Percentiles rank a stretch among this genome's conserved stretches.
These are phyloP conservation scores for Hymenoscyphus fraxineus DNA, from an alignment of 2,329 filamentous ascomycete species.

Conservation along the genomic window DNA sequence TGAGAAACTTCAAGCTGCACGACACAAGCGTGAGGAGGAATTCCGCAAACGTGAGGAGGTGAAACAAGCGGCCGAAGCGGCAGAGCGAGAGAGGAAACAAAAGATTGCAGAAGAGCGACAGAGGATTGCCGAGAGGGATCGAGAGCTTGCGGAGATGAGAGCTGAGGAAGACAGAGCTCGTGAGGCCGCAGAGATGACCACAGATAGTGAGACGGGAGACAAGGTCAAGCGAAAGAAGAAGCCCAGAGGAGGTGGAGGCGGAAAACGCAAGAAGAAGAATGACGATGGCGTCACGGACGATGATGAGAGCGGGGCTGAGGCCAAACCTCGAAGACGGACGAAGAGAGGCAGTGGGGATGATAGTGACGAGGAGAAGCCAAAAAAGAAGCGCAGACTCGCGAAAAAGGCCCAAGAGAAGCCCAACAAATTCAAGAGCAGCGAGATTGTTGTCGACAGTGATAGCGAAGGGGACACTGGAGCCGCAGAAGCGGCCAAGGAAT, in stretches of 20 bases:
- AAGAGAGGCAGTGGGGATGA: constrained; percentile 28
- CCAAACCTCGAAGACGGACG: constrained; percentile 26
- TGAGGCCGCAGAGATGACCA: constrained; percentile 74
- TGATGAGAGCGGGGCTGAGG: constrained; percentile 32
- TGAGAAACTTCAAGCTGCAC: constrained; percentile 76
- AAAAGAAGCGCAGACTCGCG: constrained; percentile 35
- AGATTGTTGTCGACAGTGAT: constrained; percentile 36
- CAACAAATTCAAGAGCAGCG: constrained; percentile 35
- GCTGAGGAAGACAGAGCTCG: constrained; percentile 65
- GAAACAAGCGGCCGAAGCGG: constrained; percentile 62
- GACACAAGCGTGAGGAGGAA: constrained; percentile 76
- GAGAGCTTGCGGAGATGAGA: constrained; percentile 66
- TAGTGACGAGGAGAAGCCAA: constrained; percentile 36
- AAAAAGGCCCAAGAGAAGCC: constrained; percentile 32
- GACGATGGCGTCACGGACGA: constrained; percentile 34
- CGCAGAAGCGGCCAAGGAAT: constrained; percentile 29
- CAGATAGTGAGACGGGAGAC: constrained; percentile 77
- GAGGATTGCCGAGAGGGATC: constrained; percentile 72
- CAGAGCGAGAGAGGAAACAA: constrained; percentile 69
- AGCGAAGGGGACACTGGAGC: constrained; percentile 33
- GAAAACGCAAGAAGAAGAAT: constrained; percentile 41
- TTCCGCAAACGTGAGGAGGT: constrained; percentile 74
- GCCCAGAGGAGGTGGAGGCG: constrained; percentile 38
- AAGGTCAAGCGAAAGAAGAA: constrained; percentile 76
- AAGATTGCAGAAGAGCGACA: constrained; percentile 85